A percentile compares a stretch with the other conserved stretches of the same genome.
These are phyloP conservation scores for Amanita muscaria DNA, from an alignment of 768 basidiomycete genomes.

Conservation along the genomic window DNA sequence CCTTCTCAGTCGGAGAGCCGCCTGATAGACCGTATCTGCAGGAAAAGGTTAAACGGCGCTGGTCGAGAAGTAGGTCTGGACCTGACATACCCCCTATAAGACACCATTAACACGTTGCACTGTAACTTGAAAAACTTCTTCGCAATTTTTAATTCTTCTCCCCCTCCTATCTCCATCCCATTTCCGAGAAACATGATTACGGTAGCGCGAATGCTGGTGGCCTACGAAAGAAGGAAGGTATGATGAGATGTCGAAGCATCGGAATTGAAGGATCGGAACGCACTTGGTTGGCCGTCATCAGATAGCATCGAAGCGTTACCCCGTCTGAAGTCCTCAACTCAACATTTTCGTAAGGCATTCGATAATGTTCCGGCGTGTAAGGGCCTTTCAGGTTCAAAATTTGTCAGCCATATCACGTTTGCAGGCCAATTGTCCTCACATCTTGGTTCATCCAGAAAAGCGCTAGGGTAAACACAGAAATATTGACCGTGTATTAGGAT, in stretches of 20 bases:
- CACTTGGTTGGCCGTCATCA: slow-evolving; percentile 2
- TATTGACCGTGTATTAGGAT: slow-evolving; percentile 3
- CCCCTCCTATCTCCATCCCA: slow-evolving; percentile 13
- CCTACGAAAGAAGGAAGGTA: not conserved
- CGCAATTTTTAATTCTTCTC: not conserved
- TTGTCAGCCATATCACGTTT: not conserved
- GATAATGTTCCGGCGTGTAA: slow-evolving; percentile 1
- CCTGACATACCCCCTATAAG: slow-evolving; percentile 14
- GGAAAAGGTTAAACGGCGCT: too few species aligned
- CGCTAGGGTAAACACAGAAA: slow-evolving; percentile 5
- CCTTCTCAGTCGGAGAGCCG: slow-evolving; percentile 14
- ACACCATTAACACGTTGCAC: slow-evolving; percentile 15
- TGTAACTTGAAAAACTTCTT: slow-evolving; percentile 3
- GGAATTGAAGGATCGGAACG: not conserved
- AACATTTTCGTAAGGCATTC: slow-evolving; percentile 3
- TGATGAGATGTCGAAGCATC: not conserved
- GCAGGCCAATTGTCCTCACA: not conserved
- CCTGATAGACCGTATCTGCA: slow-evolving; percentile 15
- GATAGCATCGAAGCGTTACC: slow-evolving; percentile 2
- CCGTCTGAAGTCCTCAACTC: slow-evolving; percentile 6
- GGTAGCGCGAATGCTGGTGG: slow-evolving; percentile 8
- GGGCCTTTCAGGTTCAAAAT: not conserved
- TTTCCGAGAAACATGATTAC: slow-evolving; percentile 17
- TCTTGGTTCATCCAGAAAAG: slow-evolving; percentile 3
- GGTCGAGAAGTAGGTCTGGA: too few species aligned